These are phyloP conservation scores for Geranomyces michiganensis DNA, from an alignment of 192 early-diverging fungal genomes.

Conservation along the genomic window DNA sequence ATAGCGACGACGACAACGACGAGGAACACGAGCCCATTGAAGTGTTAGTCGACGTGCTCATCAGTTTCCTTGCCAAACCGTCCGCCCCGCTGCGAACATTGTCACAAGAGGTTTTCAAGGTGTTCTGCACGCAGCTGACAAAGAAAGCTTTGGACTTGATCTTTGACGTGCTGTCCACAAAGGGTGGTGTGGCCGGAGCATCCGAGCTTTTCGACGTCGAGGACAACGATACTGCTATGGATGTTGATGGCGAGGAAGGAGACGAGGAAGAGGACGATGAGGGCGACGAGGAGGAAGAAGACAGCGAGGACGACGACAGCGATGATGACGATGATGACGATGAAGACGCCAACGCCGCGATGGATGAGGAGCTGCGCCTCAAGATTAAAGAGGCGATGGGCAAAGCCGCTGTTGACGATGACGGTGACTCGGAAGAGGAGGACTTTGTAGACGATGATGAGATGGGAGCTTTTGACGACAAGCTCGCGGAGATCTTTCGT, in stretches of 20 bases:
- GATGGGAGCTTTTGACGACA: slow-evolving; percentile 89
- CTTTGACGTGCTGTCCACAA: slow-evolving; percentile 60
- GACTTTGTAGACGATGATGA: slow-evolving; percentile 77
- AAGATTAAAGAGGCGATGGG: slow-evolving; percentile 75
- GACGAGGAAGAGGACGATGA: slow-evolving; percentile 50
- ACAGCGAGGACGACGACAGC: slow-evolving; percentile 49
- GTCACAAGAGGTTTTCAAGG: slow-evolving; percentile 81
- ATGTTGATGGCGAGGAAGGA: slow-evolving; percentile 38
- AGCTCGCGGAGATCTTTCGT: slow-evolving; percentile 90
- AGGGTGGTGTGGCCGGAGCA: slow-evolving; percentile 57
- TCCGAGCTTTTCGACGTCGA: slow-evolving; percentile 63
- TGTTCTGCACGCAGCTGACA: slow-evolving; percentile 77
- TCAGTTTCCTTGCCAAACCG: slow-evolving; percentile 85
- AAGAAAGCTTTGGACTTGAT: slow-evolving; percentile 76
- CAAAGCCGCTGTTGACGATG: slow-evolving; percentile 37
- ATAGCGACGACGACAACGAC: slow-evolving; percentile 51
- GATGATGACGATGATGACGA: slow-evolving; percentile 57
- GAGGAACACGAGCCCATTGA: slow-evolving; percentile 82
- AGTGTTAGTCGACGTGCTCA: slow-evolving; percentile 89
- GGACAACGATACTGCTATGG: slow-evolving; percentile 52
- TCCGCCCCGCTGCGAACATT: slow-evolving; percentile 74
- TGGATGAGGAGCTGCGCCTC: slow-evolving; percentile 77
- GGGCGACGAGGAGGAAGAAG: slow-evolving; percentile 51
- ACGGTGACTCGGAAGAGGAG: slow-evolving; percentile 63
- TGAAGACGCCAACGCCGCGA: slow-evolving; percentile 48